A percentile compares a stretch with the other conserved stretches of the same genome.
phyloP scores from a whole-genome alignment of 1,284 basidiomycete genomes.

The Cryptococcus jaspeensis region DNA sequence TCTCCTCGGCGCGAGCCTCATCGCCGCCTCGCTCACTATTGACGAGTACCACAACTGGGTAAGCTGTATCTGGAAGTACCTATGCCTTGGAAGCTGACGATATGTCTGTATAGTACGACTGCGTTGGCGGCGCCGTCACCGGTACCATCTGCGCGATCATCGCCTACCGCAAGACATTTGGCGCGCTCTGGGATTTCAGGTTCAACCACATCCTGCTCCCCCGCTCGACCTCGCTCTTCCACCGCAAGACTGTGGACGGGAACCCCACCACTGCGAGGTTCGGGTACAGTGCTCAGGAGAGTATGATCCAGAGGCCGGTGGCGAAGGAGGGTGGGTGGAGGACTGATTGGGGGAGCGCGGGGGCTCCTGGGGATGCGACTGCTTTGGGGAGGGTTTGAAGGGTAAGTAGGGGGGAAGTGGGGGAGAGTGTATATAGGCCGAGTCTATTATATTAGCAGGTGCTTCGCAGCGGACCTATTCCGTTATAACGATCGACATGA shows the following conservation, averaged over 20 bases:
- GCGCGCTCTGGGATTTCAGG: constrained; percentile 59
- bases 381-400: too few species aligned
- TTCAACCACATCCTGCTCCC: constrained; percentile 62
- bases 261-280: constrained; percentile 21
- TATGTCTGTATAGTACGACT: constrained; percentile 57
- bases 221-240: constrained; percentile 35
- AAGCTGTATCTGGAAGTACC: constrained; percentile 13
- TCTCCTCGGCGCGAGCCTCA: constrained; percentile 60
- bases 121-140: constrained; percentile 57
- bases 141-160: constrained; percentile 55
- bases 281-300: constrained; percentile 28
- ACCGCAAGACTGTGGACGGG: constrained; percentile 19
- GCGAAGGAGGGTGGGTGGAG: constrained; percentile 40
- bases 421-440: too few species aligned
- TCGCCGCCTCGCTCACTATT: constrained; percentile 60
- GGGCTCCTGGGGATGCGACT: constrained; percentile 37
- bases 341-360: constrained; percentile 20
- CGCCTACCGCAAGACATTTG: constrained; percentile 61
- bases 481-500: neutral
- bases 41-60: constrained; percentile 56
- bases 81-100: neutral
- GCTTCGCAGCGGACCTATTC: too few species aligned
- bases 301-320: constrained; percentile 25
- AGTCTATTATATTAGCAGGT: too few species aligned
- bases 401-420: too few species aligned